Evolutionary conservation across 306 rosid genomes (phyloP).

Genomic region (Arachis stenosperma): DNA sequence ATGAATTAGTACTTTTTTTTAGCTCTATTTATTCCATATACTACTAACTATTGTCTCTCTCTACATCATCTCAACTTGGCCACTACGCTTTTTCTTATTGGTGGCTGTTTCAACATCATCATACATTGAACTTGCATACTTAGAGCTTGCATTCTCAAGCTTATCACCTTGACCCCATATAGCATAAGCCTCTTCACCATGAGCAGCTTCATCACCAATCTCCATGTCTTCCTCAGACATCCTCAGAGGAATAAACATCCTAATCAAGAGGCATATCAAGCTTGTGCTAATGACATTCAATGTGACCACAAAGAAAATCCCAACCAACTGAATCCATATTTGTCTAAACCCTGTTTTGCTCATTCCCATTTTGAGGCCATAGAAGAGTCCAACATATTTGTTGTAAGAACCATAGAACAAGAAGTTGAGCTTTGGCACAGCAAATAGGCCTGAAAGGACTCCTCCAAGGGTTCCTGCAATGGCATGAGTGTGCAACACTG

Average conservation of each 20-base stretch:
- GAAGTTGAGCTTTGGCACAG: constrained; percentile 44
- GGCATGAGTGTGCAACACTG: constrained; percentile 58
- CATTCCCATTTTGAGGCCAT: constrained; percentile 31
- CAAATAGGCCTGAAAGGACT: constrained; percentile 51
- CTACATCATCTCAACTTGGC: constrained; percentile 44
- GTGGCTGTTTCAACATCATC: constrained; percentile 49
- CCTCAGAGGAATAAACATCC: constrained; percentile 38
- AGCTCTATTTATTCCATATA: no score
- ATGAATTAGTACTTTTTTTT: no score
- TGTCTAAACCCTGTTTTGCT: constrained; percentile 30
- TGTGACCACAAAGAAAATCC: constrained; percentile 41
- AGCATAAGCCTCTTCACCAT: constrained; percentile 63
- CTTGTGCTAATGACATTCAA: constrained; percentile 46
- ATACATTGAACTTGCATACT: constrained; percentile 47
- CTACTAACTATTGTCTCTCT: neutral
- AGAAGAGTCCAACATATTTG: constrained; percentile 49
- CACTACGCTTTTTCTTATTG: constrained; percentile 32
- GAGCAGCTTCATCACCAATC: constrained; percentile 59
- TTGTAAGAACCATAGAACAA: constrained; percentile 19
- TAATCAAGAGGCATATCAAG: constrained; percentile 48
- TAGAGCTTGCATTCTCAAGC: constrained; percentile 43
- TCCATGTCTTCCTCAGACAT: constrained; percentile 66
- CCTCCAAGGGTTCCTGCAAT: constrained; percentile 58
- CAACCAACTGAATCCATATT: constrained; percentile 39
- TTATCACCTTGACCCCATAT: constrained; percentile 65